Evolutionary conservation across 257 asterid species (phyloP).

Genomic region (Paulownia fortunei): DNA sequence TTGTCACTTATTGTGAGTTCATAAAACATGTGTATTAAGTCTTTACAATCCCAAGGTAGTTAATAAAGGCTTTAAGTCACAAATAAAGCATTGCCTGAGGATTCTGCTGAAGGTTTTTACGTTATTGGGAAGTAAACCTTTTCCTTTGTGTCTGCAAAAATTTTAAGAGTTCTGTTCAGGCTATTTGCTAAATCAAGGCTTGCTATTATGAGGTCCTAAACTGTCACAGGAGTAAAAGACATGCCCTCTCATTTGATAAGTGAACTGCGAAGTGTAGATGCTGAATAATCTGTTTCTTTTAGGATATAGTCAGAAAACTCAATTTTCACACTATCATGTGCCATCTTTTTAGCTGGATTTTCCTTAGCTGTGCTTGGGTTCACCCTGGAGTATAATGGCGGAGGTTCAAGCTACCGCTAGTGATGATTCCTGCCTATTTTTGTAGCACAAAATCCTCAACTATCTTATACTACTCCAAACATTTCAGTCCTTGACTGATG

Average conservation of each 20-base stretch:
- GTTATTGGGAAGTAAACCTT: no score
- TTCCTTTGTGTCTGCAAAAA: neutral
- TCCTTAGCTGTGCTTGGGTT: neutral
- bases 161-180: neutral
- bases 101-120: neutral
- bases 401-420: no score
- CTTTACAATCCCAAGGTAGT: neutral
- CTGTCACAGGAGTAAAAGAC: neutral
- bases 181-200: neutral
- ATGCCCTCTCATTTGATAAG: no score
- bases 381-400: neutral
- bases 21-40: no score
- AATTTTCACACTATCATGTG: neutral
- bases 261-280: no score
- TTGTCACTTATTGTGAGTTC: neutral
- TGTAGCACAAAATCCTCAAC: no score
- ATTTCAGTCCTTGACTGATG: no score
- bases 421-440: no score
- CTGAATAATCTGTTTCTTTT: neutral
- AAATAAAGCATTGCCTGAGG: neutral
- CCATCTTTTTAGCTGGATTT: neutral
- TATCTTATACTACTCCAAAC: no score
- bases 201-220: neutral
- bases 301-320: neutral
- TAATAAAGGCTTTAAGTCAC: neutral